Evolutionary conservation across 2,329 filamentous ascomycete species (phyloP), one percentile per base, ranked within the genome.

Genomic region (Diplodia corticola): DNA sequence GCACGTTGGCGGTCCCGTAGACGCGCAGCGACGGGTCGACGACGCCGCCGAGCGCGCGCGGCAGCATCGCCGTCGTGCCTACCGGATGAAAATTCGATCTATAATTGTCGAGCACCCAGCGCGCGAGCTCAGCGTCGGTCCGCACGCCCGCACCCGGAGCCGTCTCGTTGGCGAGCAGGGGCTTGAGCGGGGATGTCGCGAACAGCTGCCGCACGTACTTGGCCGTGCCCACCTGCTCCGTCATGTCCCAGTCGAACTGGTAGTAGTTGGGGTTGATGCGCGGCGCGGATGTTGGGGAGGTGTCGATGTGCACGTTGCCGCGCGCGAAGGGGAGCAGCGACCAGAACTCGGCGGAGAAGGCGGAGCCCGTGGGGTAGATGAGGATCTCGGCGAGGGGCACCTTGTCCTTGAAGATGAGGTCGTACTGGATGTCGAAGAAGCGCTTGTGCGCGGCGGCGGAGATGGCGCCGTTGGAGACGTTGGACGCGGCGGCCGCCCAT

Each of bases 311-410:
- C 17, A 78, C 69, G 44, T 67, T 71, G 49, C 77, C 77, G n/a
- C 72, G 72, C 6, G 76, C 76, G 65, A 78, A 74, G 1, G 76
- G 76, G 4, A 78, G 69, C 12, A 78, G 70, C 49, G 74, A 77
- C 78, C 78, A 80, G 48, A 74, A 73, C 35, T 80, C 78, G n/a
- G 73, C 72, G 17, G 80, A 71, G 3, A 76, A 69, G 1, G 72
- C 70, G 1, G 70, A 74, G 2, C 69, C 69, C 2, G 69, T 67
- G 1, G 77, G 75, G 0, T 75, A 72, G 70, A 80, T 79, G 53
- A 86, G 71, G 0, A 83, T 74, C 70, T 86, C 84, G 0, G 77
- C 80, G 2, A 84, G 73, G 0, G 84, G 60, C 24, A 63, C 65
- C 53, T 44, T 48, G 26, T 64, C 63, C 28, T 69, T 69, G 81